These are phyloP conservation scores for Pythium apleroticum DNA, from an alignment of 352 stramenopile species.

Conservation along the genomic window DNA sequence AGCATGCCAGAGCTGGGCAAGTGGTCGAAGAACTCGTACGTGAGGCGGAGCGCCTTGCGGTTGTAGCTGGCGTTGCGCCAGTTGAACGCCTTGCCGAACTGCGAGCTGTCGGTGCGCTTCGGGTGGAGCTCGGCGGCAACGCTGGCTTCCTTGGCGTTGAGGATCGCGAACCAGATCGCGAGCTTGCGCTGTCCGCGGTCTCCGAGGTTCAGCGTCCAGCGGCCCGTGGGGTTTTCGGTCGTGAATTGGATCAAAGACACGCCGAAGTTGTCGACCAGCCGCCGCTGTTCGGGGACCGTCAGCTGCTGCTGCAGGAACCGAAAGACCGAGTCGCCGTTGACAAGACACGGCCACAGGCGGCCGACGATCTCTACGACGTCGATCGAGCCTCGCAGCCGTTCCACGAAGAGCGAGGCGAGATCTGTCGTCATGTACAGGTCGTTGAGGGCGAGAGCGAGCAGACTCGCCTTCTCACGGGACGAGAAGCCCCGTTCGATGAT, in stretches of 20 bases:
- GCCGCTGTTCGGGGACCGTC: conserved; percentile 41
- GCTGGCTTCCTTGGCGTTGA: conserved; percentile 47
- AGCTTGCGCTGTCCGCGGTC: conserved; percentile 61
- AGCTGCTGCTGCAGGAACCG: conserved; percentile 52
- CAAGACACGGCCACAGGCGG: conserved; percentile 49
- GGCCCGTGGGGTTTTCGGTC: conserved; percentile 54
- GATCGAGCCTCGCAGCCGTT: conserved; percentile 33
- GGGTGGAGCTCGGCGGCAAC: conserved; percentile 33
- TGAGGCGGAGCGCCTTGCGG: conserved; percentile 47
- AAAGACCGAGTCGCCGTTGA: conserved; percentile 52
- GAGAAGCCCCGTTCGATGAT: conserved; percentile 54
- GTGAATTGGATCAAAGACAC: conserved; percentile 56
- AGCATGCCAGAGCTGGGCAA: conserved; percentile 54
- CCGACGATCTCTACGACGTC: conserved; percentile 59
- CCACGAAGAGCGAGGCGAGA: conserved; percentile 45
- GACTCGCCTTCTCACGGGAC: conserved; percentile 41
- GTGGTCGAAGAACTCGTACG: conserved; percentile 57
- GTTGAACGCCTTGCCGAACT: conserved; percentile 53
- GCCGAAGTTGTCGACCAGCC: conserved; percentile 54
- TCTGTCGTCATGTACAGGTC: conserved; percentile 53
- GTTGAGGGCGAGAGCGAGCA: conserved; percentile 49
- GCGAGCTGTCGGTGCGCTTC: conserved; percentile 56
- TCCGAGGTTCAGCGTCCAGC: conserved; percentile 52
- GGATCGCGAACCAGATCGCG: conserved; percentile 62
- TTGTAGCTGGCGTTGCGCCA: conserved; percentile 74